Evolutionary conservation across 768 basidiomycete species (phyloP), one percentile per base, ranked within the genome.

Genomic region (Mycena alexandri): DNA sequence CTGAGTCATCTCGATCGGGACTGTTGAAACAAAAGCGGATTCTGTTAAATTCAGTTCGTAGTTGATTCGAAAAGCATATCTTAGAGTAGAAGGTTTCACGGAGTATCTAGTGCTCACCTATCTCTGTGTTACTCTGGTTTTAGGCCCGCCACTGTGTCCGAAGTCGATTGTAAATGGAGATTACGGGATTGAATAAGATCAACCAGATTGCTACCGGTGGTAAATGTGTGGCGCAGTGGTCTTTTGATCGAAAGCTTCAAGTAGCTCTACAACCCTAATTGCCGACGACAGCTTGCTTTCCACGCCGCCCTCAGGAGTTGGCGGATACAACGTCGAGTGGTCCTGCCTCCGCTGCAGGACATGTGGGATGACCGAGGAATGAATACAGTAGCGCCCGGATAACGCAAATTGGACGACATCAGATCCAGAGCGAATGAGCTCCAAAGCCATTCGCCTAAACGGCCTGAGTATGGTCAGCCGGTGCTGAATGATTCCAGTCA

Each of bases 191-290:
- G 17, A 14, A 29, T 25, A 5, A 16, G 48, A n/a, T n/a, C n/a
- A 50, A 29, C 10, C 2, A 50, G 6, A 29, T 50, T 25, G 25
- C 24, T 50, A 50, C 48, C 24, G 12, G 48, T 16, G n/a, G n/a
- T n/a, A n/a, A n/a, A n/a, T 19, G 14, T 6, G 13, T 25, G n/a
- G 25, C 48, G 48, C 48, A 47, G 46, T 16, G 12, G 4, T 29
- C 24, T n/a, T 7, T 14, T 29, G 25, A 50, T 29, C n/a, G 48
- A 13, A 25, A 29, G 2, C 19, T 50, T 12, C 29, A n/a, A 14
- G 48, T 29, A 25, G 48, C 48, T 25, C 48, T 50, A 25, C 48
- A 17, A 16, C 2, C 47, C 48, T 50, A 50, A 50, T 50, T 50
- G 14, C 22, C 48, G 48, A 14, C 1, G 24, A 29, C 25, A n/a